Conservation (phyloP, 306 rosid species). For the Astragalus glycyphyllos region DNA sequence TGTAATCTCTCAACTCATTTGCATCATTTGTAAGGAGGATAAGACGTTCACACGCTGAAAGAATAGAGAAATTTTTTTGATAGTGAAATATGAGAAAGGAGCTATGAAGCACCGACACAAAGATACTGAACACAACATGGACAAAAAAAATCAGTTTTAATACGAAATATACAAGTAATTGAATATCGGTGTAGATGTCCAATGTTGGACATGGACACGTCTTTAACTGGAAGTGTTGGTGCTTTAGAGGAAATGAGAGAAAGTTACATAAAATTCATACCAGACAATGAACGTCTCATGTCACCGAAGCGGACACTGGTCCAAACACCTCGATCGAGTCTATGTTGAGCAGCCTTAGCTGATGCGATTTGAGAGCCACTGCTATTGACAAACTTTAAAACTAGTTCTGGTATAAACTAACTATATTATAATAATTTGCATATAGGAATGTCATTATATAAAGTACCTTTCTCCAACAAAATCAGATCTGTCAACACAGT, state of each 20-base stretch:
- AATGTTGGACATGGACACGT: too few relatives aligned
- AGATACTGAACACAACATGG: too few relatives aligned
- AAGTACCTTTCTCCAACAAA: constrained; percentile 72
- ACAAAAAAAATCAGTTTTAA: too few relatives aligned
- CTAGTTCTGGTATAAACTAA: constrained; percentile 17
- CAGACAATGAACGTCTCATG: constrained; percentile 91
- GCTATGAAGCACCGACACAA: too few relatives aligned
- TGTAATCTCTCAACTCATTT: constrained; percentile 85
- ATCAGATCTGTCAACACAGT: constrained; percentile 65
- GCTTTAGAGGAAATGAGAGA: too few relatives aligned
- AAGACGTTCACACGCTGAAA: constrained; percentile 92
- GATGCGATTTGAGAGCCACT: constrained; percentile 90
- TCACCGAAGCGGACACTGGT: constrained; percentile 89
- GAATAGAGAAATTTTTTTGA: constrained; percentile 25
- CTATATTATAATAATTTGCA: constrained; percentile 16
- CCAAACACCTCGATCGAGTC: constrained; percentile 92
- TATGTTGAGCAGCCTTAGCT: constrained; percentile 92
- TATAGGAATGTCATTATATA: constrained; percentile 17
- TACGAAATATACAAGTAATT: too few relatives aligned
- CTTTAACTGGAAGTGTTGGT: too few relatives aligned
- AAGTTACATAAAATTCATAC: constrained; percentile 46
- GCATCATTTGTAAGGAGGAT: constrained; percentile 67
- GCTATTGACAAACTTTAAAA: constrained; percentile 43
- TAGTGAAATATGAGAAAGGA: constrained; percentile 13
- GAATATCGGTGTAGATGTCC: too few relatives aligned